Evolutionary conservation across 2,329 filamentous ascomycete genomes (phyloP), one percentile per base, ranked within the genome.

Genomic region (Sarocladium strictum): DNA sequence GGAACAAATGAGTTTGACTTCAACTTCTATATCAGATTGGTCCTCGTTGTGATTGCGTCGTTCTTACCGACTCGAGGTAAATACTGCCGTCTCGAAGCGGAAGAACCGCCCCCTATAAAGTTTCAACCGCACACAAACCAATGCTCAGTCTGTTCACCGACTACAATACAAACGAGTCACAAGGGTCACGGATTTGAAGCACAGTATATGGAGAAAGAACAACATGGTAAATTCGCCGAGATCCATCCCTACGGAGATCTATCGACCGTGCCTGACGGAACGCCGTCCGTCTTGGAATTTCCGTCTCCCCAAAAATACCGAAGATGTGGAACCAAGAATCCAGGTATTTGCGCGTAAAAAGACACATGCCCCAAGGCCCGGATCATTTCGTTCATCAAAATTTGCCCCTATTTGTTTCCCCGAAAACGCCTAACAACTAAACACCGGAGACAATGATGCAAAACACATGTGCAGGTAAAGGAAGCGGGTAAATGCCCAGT

Each of bases 181-280:
- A 40, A 40, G 37, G 10, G n/a, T n/a, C n/a, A n/a, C n/a, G n/a
- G n/a, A n/a, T n/a, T n/a, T n/a, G n/a, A n/a, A n/a, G n/a, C n/a
- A n/a, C 17, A 12, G n/a, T 19, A 19, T 43, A 43, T 38, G 12
- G 35, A 43, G 40, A 43, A 43, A 43, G 17, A 43, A 43, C 40
- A 23, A 19, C 21, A 21, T 6, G 21, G 40, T 38, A 19, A 38
- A 24, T 49, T 49, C 19, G 47, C 47, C 47, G 17, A 35, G 29
- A 33, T 35, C 27, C 10, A 10, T 14, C 29, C 27, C 47, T 33
- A 27, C n/a, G 27, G 47, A 51, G 26, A 51, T 51, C 47, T 33
- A 51, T 51, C 47, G 27, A 51, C 26, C 38, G 15, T 51, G 17
- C 35, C 27, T 17, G 43, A 47, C 24, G 24, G 43, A 47, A 29